phyloP scores from a whole-genome alignment of 2,329 filamentous ascomycete species.

The Penicillium sp. region DNA sequence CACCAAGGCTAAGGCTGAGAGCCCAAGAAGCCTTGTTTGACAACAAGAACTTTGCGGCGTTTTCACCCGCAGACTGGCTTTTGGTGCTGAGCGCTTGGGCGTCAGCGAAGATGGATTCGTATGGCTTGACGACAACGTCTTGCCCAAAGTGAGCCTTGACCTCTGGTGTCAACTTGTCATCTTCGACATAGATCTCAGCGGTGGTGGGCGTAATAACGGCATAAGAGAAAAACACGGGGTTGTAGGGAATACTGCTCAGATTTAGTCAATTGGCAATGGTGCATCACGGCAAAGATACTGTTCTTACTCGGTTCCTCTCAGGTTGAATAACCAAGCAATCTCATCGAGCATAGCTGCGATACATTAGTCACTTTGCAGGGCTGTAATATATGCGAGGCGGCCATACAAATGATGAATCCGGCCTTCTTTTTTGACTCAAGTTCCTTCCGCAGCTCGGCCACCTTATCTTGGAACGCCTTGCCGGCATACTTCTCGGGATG shows the following conservation, averaged over 20 bases:
- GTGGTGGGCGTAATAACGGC: slow-evolving; percentile 75
- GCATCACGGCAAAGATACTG: background rate
- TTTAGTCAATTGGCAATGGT: slow-evolving; percentile 1
- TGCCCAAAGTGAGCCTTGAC: slow-evolving; percentile 67
- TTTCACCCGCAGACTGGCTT: slow-evolving; percentile 39
- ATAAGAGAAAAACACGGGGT: slow-evolving; percentile 98
- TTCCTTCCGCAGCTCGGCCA: slow-evolving; percentile 84
- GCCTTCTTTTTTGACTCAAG: slow-evolving; percentile 83
- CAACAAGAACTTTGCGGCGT: slow-evolving; percentile 68
- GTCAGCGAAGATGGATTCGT: slow-evolving; percentile 76
- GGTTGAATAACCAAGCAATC: slow-evolving; percentile 97
- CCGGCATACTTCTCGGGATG: slow-evolving; percentile 73
- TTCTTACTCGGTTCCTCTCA: slow-evolving; percentile 76
- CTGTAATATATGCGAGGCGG: background rate
- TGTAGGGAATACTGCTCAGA: slow-evolving; percentile 73
- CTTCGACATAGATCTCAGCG: slow-evolving; percentile 80
- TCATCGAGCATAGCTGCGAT: slow-evolving; percentile 78
- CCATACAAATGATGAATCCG: slow-evolving; percentile 74
- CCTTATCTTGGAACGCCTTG: slow-evolving; percentile 77
- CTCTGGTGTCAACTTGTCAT: slow-evolving; percentile 69
- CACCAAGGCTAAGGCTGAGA: slow-evolving; percentile 78
- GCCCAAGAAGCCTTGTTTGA: slow-evolving; percentile 94
- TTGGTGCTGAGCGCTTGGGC: slow-evolving; percentile 61
- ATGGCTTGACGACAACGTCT: slow-evolving; percentile 74
- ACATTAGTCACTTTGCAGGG: slow-evolving; percentile 12